phyloP scores from a whole-genome alignment of 257 asterid species.

The Verbena officinalis region DNA sequence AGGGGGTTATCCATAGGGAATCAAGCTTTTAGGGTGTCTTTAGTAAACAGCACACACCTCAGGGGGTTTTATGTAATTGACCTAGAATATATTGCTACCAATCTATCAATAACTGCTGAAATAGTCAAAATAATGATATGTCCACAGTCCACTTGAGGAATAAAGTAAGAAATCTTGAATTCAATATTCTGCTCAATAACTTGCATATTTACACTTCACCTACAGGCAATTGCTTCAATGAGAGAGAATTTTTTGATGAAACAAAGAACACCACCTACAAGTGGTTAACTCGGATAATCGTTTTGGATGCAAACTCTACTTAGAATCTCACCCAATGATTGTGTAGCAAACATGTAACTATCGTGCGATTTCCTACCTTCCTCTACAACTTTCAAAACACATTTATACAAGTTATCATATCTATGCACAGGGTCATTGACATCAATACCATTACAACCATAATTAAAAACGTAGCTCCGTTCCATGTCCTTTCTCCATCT shows the following conservation, averaged over 20 bases:
- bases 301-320: constrained; percentile 38
- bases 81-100: neutral
- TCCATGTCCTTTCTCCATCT: constrained; percentile 61
- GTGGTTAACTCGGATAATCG: constrained; percentile 15
- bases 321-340: constrained; percentile 48
- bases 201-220: constrained; percentile 3
- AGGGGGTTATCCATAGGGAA: no score
- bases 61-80: no score
- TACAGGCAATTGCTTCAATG: neutral
- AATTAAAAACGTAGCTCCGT: constrained; percentile 37
- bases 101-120: neutral
- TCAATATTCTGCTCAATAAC: constrained; percentile 18
- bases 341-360: constrained; percentile 41
- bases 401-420: constrained; percentile 50
- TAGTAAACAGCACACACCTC: no score
- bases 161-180: neutral
- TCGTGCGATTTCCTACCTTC: constrained; percentile 59
- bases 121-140: neutral
- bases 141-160: neutral
- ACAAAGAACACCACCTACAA: constrained; percentile 11
- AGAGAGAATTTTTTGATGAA: neutral
- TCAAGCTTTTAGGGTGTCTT: no score
- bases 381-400: constrained; percentile 46
- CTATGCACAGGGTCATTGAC: constrained; percentile 54
- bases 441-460: constrained; percentile 46